These are phyloP conservation scores for Arctium minus DNA, from an alignment of 129 eudicot genomes.

Conservation along the genomic window DNA sequence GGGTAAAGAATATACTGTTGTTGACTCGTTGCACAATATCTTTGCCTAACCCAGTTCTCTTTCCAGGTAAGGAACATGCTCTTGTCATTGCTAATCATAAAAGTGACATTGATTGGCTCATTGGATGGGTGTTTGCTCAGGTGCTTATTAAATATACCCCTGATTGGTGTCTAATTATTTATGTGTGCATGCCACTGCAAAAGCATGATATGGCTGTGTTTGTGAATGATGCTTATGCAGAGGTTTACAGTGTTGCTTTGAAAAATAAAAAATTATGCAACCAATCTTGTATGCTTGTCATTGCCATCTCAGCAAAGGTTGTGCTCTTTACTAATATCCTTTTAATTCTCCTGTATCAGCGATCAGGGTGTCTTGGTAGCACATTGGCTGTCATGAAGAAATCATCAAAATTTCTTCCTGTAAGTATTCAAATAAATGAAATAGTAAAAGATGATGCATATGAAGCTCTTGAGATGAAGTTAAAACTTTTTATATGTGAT, in stretches of 20 bases:
- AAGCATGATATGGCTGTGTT: neutral
- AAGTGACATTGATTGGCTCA: constrained; percentile 99
- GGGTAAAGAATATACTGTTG: neutral
- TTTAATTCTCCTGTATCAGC: constrained; percentile 46
- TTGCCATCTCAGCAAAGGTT: constrained; percentile 12
- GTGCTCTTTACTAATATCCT: constrained; percentile 12
- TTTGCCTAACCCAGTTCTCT: constrained; percentile 1
- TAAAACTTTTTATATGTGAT: neutral
- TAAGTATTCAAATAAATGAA: constrained; percentile 41
- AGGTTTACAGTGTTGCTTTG: neutral
- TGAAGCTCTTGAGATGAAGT: neutral
- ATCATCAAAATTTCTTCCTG: constrained; percentile 91
- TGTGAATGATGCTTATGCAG: neutral
- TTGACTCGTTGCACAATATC: neutral
- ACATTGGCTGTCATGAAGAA: constrained; percentile 94
- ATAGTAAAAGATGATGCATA: neutral
- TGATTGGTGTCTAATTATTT: neutral
- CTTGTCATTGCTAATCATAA: constrained; percentile 81
- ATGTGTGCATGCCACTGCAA: neutral
- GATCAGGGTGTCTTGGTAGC: constrained; percentile 96
- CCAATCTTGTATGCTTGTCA: neutral
- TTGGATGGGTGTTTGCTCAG: constrained; percentile 98
- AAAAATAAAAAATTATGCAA: neutral
- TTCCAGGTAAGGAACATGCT: constrained; percentile 93
- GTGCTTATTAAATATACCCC: constrained; percentile 28